Evolutionary conservation across 2,329 filamentous ascomycete species (phyloP).

Genomic region (Cladosporium cucumerinum): DNA sequence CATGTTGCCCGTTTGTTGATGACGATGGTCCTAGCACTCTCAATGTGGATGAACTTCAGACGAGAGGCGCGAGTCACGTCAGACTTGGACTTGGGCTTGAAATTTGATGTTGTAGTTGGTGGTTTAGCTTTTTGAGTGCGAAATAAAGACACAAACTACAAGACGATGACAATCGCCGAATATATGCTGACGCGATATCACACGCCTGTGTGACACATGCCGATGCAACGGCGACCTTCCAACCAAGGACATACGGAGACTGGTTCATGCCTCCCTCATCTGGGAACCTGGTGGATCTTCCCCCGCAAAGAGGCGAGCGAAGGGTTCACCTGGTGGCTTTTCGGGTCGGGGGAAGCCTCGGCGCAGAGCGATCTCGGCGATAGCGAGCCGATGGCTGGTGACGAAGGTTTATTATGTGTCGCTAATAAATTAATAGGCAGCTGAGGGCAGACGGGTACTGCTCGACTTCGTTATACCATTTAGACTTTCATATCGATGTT

Average conservation of each 20-base stretch:
- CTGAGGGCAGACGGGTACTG: too few species aligned
- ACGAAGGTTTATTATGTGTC: background rate
- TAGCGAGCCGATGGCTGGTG: background rate
- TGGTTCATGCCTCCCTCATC: background rate
- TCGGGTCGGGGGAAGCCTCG: background rate
- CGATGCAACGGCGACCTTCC: slow-evolving; percentile 15
- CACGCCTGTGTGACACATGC: slow-evolving; percentile 11
- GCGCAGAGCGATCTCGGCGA: slow-evolving; percentile 12
- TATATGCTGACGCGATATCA: slow-evolving; percentile 10
- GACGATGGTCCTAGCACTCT: background rate
- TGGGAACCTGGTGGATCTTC: slow-evolving; percentile 9
- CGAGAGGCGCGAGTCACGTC: background rate
- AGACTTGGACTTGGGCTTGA: background rate
- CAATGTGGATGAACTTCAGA: background rate
- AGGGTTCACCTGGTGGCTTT: slow-evolving; percentile 2
- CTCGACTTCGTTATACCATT: too few species aligned
- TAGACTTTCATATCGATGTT: too few species aligned
- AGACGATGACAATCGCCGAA: background rate
- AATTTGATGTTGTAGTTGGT: background rate
- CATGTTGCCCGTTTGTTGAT: background rate
- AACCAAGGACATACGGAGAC: background rate
- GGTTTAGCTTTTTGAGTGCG: background rate
- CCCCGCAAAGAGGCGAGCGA: slow-evolving; percentile 7
- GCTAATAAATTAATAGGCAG: background rate
- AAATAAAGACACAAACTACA: background rate